Evolutionary conservation across 1,284 basidiomycete genomes (phyloP).

Genomic region (Ceratobasidium sp.): DNA sequence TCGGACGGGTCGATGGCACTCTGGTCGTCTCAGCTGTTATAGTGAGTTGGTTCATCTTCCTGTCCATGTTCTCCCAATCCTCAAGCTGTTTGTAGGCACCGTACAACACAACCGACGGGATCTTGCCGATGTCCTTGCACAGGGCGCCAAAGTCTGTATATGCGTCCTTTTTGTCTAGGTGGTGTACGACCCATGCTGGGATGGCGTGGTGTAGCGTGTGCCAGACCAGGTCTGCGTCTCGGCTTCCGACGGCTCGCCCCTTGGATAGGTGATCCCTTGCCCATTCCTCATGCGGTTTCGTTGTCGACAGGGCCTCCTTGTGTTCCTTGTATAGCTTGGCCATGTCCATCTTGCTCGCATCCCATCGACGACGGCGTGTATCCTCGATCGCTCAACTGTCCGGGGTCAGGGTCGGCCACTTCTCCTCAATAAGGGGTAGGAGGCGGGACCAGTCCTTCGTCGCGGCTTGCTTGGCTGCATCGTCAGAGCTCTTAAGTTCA

Average conservation of each 20-base stretch:
- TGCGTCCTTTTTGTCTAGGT: not conserved
- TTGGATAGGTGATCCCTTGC: constrained; percentile 4
- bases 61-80: not conserved
- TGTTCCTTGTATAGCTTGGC: not conserved
- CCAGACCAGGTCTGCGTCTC: constrained; percentile 4
- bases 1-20: not conserved
- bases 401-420: constrained; percentile 1
- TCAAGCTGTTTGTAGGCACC: not conserved
- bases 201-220: constrained; percentile 3
- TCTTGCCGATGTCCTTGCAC: constrained; percentile 6
- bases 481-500: not conserved
- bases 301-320: not conserved
- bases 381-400: not conserved
- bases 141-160: constrained; percentile 8
- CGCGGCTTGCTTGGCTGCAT: not conserved
- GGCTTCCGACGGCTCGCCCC: not conserved
- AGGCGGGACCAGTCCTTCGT: constrained; percentile 15
- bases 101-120: not conserved
- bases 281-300: constrained; percentile 10
- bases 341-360: not conserved
- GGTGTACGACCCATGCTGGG: not conserved
- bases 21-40: not conserved
- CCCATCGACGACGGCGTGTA: not conserved
- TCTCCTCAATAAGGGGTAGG: not conserved
- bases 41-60: not conserved